These are phyloP conservation scores for Dioszegia crocea DNA, from an alignment of 768 basidiomycete species.

Conservation along the genomic window DNA sequence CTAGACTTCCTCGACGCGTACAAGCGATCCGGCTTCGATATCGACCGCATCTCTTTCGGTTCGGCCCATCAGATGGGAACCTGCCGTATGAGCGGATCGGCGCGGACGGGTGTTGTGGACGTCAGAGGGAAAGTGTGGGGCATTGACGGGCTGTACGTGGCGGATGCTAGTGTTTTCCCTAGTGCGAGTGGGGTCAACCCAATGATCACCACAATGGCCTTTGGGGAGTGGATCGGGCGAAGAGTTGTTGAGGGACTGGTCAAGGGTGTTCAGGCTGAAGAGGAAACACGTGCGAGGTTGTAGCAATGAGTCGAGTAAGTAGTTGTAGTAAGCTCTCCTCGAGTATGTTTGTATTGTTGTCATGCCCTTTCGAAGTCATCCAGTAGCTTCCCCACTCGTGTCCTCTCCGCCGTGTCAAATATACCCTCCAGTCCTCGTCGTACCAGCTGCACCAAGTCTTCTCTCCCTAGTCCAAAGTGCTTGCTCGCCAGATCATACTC, in stretches of 20 bases:
- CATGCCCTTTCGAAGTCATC: neutral
- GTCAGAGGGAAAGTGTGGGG: constrained; percentile 42
- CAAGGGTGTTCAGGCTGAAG: neutral
- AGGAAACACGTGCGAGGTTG: neutral
- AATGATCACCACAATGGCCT: constrained; percentile 33
- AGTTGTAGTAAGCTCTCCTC: too few relatives aligned
- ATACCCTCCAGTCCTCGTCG: constrained; percentile 11
- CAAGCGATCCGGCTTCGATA: constrained; percentile 16
- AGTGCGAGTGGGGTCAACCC: constrained; percentile 35
- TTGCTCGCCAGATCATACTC: constrained; percentile 14
- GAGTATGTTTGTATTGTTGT: neutral
- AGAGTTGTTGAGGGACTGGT: constrained; percentile 7
- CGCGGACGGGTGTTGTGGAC: constrained; percentile 33
- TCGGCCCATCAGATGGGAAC: constrained; percentile 47
- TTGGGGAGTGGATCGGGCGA: constrained; percentile 11
- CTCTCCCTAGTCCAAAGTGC: constrained; percentile 13
- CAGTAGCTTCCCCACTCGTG: neutral
- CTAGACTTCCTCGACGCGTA: constrained; percentile 17
- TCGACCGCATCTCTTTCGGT: constrained; percentile 15
- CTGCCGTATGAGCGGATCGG: constrained; percentile 35
- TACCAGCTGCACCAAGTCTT: constrained; percentile 13
- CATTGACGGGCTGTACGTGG: constrained; percentile 36
- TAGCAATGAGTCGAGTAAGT: neutral
- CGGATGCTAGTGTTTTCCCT: constrained; percentile 34
- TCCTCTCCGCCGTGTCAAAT: neutral